A percentile compares a stretch with the other conserved stretches of the same genome.
Evolutionary conservation across 2,329 filamentous ascomycete species (phyloP).

Genomic region (Sclerotinia sclerotiorum): DNA sequence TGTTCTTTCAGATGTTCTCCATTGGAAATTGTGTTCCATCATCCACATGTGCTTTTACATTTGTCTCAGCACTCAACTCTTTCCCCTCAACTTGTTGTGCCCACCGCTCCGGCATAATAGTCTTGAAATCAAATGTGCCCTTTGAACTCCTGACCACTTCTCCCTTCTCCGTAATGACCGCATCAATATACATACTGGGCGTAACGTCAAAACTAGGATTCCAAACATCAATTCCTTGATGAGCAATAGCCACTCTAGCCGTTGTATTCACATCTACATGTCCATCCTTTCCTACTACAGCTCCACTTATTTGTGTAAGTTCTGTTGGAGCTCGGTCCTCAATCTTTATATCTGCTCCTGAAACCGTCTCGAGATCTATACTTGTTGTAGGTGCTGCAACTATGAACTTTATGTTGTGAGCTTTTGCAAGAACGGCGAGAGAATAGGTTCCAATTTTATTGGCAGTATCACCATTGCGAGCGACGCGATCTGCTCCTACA

Average conservation of each 20-base stretch:
- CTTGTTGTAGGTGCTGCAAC: slow-evolving; percentile 94
- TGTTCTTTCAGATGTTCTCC: slow-evolving; percentile 20
- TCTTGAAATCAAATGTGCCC: slow-evolving; percentile 66
- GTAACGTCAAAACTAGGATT: slow-evolving; percentile 98
- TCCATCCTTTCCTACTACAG: slow-evolving; percentile 63
- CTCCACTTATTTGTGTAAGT: slow-evolving; percentile 81
- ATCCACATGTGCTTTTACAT: slow-evolving; percentile 13
- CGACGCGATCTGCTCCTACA: slow-evolving; percentile 92
- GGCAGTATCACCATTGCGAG: slow-evolving; percentile 93
- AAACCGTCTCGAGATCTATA: slow-evolving; percentile 79
- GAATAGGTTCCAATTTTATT: slow-evolving; percentile 98
- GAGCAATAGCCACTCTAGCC: slow-evolving; percentile 76
- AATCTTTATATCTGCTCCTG: slow-evolving; percentile 80
- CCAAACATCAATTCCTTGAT: slow-evolving; percentile 79
- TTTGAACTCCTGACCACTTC: slow-evolving; percentile 74
- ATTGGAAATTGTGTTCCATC: slow-evolving; percentile 25
- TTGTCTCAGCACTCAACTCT: not conserved
- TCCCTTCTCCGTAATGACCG: slow-evolving; percentile 88
- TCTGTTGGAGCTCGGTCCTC: slow-evolving; percentile 82
- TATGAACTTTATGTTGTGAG: slow-evolving; percentile 90
- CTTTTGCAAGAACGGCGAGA: slow-evolving; percentile 82
- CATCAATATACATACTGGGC: slow-evolving; percentile 83
- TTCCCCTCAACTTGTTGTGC: slow-evolving; percentile 29
- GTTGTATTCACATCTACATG: slow-evolving; percentile 61
- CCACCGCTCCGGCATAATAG: slow-evolving; percentile 58